phyloP scores from a whole-genome alignment of 139 green algal species.

The Eudorina sp. region DNA sequence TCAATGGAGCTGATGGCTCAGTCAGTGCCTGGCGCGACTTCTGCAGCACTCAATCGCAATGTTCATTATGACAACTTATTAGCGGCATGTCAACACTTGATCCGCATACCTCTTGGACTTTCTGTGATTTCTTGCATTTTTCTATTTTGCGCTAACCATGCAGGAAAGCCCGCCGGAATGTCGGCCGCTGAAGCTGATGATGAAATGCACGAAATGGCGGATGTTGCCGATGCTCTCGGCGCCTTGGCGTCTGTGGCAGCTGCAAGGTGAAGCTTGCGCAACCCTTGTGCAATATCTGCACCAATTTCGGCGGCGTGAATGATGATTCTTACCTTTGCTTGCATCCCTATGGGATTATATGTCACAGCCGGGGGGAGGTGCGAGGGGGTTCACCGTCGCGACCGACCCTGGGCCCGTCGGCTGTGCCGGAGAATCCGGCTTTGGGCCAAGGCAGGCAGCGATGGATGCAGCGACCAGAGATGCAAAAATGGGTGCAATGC shows the following conservation, averaged over 20 bases:
- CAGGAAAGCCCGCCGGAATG: background rate
- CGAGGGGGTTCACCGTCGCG: slow-evolving; percentile 14
- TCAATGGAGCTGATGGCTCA: background rate
- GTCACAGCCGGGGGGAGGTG: slow-evolving; percentile 1
- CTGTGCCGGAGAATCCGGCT: background rate
- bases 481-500: slow-evolving; percentile 94
- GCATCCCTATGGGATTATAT: background rate
- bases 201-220: slow-evolving; percentile 38
- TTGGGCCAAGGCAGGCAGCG: background rate
- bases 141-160: too few relatives aligned
- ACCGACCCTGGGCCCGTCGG: background rate
- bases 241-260: slow-evolving; percentile 18
- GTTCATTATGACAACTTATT: background rate
- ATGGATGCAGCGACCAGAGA: slow-evolving; percentile 18
- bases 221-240: background rate
- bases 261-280: slow-evolving; percentile 10
- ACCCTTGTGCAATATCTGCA: too few relatives aligned
- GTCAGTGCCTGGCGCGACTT: background rate
- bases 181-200: slow-evolving; percentile 6
- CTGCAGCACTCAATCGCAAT: background rate
- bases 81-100: background rate
- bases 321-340: background rate
- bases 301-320: too few relatives aligned
- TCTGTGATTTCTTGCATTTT: background rate
- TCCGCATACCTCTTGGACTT: background rate